Evolutionary conservation across 352 stramenopile genomes (phyloP).

Genomic region (Globisporangium perplexum): DNA sequence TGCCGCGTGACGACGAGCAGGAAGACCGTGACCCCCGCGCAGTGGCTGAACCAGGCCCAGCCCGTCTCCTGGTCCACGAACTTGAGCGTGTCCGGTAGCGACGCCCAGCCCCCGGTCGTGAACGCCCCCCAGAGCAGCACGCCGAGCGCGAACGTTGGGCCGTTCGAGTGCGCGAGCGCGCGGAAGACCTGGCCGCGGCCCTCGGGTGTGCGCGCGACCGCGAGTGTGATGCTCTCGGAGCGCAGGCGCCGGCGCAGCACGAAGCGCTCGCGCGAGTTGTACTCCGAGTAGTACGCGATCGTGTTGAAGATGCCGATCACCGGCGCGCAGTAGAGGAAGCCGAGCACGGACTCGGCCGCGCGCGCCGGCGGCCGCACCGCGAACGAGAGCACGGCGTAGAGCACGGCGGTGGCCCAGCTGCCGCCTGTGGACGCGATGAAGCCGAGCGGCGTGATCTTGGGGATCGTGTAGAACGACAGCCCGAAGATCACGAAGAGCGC

Average conservation of each 20-base stretch:
- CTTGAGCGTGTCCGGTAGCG: conserved; percentile 72
- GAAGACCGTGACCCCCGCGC: conserved; percentile 72
- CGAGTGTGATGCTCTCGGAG: conserved; percentile 76
- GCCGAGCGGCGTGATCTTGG: conserved; percentile 75
- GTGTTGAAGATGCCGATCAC: conserved; percentile 83
- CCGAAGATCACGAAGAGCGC: conserved; percentile 80
- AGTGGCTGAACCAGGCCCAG: conserved; percentile 86
- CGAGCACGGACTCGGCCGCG: conserved; percentile 45
- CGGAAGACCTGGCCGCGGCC: conserved; percentile 11
- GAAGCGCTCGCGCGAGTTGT: conserved; percentile 77
- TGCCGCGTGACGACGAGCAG: conserved; percentile 68
- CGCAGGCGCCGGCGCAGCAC: conserved; percentile 55
- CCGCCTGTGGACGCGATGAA: conserved; percentile 71
- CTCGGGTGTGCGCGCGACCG: conserved; percentile 44
- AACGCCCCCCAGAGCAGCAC: conserved; percentile 73
- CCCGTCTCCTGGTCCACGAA: conserved; percentile 82
- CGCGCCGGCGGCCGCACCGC: conserved; percentile 37
- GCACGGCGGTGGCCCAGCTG: conserved; percentile 53
- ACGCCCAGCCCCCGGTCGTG: conserved; percentile 68
- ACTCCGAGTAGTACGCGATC: conserved; percentile 84
- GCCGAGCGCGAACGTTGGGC: conserved; percentile 52
- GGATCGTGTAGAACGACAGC: conserved; percentile 82
- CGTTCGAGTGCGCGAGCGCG: conserved; percentile 28
- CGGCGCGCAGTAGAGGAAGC: conserved; percentile 60
- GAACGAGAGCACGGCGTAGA: conserved; percentile 56